Base-by-base conservation (phyloP, 257 asterid genomes). In the Capsicum chinense region DNA sequence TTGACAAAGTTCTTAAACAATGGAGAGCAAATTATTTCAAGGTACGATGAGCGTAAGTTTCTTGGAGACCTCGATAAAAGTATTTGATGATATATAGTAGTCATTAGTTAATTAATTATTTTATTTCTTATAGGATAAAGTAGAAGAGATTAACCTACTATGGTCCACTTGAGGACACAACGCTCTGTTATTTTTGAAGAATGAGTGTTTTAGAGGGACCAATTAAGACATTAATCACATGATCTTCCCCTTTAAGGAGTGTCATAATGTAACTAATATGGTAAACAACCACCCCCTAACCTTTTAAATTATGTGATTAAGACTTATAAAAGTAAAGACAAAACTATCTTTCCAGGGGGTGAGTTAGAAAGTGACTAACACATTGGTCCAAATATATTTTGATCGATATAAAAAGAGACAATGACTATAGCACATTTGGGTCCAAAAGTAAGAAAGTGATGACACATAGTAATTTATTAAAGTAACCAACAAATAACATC, bases 301-400 rank as follows among this genome's bases (percentile, higher is more conserved):
- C 80, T 73, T 73, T 69, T 17, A n/a, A 80, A 57, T 58, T 19
- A 35, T 37, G 83, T 13, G 84, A 81, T 44, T 47, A 39, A 11
- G 74, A 81, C 84, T 81, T 59, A 60, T 1, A 64, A 81, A 62
- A 79, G 83, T 80, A 80, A 60, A 58, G 63, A 76, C 63, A 76
- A 76, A 76, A 76, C 63, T 76, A 76, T 16, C 81, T 76, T 76
- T 76, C 81, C 81, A 21, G 63, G 26, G 63, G 21, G 63, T 16
- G 42, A 13, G n/a, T 74, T 76, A 76, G 63, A 76, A 76, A 76
- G 62, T 76, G 48, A 76, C 60, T 11, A 48, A 50, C 19, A 74
- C 37, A 74, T 48, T 76, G 81, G 63, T 52, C 81, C 62, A 76
- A 52, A 26, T 52, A 12, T 12, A 12, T 76, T 6, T 76, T 52